These are phyloP conservation scores for Pelargonium myrrhifolium DNA, from an alignment of 441 rosid species.

Conservation along the genomic window DNA sequence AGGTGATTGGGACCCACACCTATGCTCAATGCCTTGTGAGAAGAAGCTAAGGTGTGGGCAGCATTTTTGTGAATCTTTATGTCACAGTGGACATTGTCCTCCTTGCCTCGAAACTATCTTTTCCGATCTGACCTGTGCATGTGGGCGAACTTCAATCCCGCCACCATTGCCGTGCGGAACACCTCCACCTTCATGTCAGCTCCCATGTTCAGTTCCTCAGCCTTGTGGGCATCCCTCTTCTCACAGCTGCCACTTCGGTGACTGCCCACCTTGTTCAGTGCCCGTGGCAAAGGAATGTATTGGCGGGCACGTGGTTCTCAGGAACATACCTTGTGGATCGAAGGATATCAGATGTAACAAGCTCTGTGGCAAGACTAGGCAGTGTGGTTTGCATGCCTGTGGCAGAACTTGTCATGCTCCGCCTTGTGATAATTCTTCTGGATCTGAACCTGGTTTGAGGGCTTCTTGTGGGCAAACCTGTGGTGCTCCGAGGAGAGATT, in stretches of 20 bases:
- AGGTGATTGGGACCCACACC: constrained; percentile 79
- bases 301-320: constrained; percentile 92
- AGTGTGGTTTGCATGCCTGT: constrained; percentile 95
- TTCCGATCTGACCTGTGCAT: constrained; percentile 86
- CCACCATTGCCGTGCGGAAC: constrained; percentile 98
- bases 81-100: constrained; percentile 97
- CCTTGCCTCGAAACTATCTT: constrained; percentile 95
- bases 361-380: constrained; percentile 92
- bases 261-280: constrained; percentile 92
- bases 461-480: constrained; percentile 91
- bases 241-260: constrained; percentile 97
- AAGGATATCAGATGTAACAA: constrained; percentile 90
- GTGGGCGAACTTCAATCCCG: constrained; percentile 86
- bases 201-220: constrained; percentile 70
- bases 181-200: constrained; percentile 82
- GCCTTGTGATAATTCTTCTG: constrained; percentile 56
- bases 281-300: constrained; percentile 90
- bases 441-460: constrained; percentile 38
- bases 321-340: constrained; percentile 96
- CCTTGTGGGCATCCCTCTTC: constrained; percentile 85
- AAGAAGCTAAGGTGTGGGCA: constrained; percentile 94
- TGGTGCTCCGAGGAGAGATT: constrained; percentile 92
- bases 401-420: constrained; percentile 75
- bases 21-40: constrained; percentile 81
- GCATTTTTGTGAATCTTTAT: constrained; percentile 78